Percentiles rank a stretch among this genome's conserved stretches.
Conservation (phyloP, 176 grass and related monocot genomes). For the Poa annua region DNA sequence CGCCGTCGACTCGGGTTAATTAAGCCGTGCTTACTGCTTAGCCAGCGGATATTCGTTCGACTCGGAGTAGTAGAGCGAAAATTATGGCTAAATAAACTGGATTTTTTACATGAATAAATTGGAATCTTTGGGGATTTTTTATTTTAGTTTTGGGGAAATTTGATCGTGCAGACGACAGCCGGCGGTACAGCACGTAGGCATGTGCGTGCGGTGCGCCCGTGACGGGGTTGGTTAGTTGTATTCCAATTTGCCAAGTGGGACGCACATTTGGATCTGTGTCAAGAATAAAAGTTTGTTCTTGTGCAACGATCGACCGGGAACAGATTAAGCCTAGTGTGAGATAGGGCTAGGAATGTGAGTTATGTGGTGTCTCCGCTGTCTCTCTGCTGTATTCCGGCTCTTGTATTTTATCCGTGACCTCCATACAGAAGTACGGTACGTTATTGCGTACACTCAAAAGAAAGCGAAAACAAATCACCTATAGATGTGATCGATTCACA, state of each 20-base stretch:
- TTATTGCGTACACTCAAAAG: too few species aligned
- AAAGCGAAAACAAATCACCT: too few species aligned
- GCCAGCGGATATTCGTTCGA: neutral
- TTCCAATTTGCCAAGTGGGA: neutral
- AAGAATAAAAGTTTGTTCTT: neutral
- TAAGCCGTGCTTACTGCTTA: constrained; percentile 30
- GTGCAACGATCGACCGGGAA: neutral
- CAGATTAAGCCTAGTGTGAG: neutral
- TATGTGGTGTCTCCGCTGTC: too few species aligned
- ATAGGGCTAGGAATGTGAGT: too few species aligned
- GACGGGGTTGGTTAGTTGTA: neutral
- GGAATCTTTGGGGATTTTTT: neutral
- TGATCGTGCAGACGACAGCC: neutral
- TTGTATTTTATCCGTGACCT: too few species aligned
- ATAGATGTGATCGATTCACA: too few species aligned
- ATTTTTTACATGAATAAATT: too few species aligned
- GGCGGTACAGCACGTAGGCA: neutral
- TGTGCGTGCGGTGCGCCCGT: neutral
- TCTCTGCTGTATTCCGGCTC: too few species aligned
- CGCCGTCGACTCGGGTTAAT: neutral
- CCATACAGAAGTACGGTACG: too few species aligned
- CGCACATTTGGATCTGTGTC: neutral
- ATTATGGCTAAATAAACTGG: neutral
- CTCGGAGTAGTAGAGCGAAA: neutral
- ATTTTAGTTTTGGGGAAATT: neutral